A percentile compares a stretch with the other conserved stretches of the same genome.
Conservation (phyloP, 225 moss, liverwort and hornwort genomes). For the Pseudoscleropodium purum region DNA sequence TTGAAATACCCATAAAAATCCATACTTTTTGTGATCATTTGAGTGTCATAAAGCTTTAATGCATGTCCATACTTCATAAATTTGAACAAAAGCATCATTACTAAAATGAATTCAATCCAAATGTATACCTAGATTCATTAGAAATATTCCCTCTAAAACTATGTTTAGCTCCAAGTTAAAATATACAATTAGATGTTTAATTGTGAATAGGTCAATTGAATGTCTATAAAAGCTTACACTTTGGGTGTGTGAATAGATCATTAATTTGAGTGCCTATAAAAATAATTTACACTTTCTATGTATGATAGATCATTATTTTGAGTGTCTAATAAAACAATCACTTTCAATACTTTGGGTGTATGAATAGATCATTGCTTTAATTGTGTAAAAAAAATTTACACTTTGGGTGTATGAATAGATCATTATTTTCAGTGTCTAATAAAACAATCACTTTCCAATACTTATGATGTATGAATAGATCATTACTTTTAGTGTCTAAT, state of each 20-base stretch:
- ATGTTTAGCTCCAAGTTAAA: neutral
- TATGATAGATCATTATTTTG: too few relatives aligned
- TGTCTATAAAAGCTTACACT: neutral
- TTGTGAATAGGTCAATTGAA: neutral
- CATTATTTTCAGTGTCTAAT: neutral
- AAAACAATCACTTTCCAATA: too few relatives aligned
- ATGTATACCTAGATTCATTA: neutral
- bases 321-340: too few relatives aligned
- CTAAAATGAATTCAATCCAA: neutral
- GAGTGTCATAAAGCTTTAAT: neutral
- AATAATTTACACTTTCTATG: too few relatives aligned
- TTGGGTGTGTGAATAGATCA: neutral
- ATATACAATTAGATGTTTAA: neutral
- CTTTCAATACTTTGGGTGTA: neutral
- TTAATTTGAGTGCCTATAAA: neutral
- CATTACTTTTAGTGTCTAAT: neutral
- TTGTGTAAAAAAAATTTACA: neutral
- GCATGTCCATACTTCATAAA: neutral
- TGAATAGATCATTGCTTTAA: too few relatives aligned
- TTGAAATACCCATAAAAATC: neutral
- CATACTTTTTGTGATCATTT: neutral
- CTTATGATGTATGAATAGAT: too few relatives aligned
- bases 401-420: neutral
- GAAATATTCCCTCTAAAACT: neutral
- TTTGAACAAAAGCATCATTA: neutral